phyloP scores from a whole-genome alignment of 257 asterid species.

The Capsicum rhomboideum region DNA sequence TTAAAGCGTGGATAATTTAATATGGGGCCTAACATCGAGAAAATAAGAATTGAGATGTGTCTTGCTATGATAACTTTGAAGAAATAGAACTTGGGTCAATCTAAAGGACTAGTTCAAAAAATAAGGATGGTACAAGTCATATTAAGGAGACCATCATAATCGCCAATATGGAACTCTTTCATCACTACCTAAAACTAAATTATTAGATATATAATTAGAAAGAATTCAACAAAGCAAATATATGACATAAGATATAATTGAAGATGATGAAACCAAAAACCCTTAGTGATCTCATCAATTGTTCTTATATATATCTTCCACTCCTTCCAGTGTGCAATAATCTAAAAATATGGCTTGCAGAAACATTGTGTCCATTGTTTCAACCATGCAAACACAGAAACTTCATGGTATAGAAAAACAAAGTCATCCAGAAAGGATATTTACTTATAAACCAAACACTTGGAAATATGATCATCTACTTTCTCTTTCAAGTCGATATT shows the following conservation, averaged over 20 bases:
- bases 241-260: too few species aligned
- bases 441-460: neutral
- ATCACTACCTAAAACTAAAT: too few species aligned
- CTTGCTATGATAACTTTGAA: too few species aligned
- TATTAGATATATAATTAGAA: too few species aligned
- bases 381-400: neutral
- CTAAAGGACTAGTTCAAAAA: too few species aligned
- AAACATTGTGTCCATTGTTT: neutral
- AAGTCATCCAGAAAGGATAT: neutral
- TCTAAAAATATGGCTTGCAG: neutral
- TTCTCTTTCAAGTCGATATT: neutral
- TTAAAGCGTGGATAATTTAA: neutral
- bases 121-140: too few species aligned
- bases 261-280: too few species aligned
- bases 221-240: too few species aligned
- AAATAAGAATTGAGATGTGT: too few species aligned
- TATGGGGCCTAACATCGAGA: neutral
- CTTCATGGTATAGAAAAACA: neutral
- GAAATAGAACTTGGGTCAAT: too few species aligned
- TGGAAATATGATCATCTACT: neutral
- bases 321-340: neutral
- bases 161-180: too few species aligned
- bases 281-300: neutral
- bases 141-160: too few species aligned
- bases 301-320: neutral